Percentiles rank a stretch among this genome's conserved stretches.
Evolutionary conservation across 768 basidiomycete species (phyloP).

Genomic region (Lactarius psammicola): DNA sequence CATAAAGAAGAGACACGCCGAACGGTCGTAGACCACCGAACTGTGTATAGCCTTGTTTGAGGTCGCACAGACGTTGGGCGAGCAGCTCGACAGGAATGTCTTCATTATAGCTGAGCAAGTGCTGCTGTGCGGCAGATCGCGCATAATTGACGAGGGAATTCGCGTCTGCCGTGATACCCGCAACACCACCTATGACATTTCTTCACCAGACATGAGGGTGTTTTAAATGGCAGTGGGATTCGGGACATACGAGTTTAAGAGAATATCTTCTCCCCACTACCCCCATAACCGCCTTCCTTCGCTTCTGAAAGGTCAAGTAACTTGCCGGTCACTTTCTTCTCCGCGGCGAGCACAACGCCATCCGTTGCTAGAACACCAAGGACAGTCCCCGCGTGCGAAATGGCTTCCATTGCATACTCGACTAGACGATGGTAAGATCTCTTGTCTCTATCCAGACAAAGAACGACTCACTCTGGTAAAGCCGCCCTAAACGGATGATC

Average conservation of each 20-base stretch:
- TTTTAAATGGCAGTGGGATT: background rate
- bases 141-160: constrained; percentile 97
- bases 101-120: constrained; percentile 90
- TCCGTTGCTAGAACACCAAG: constrained; percentile 90
- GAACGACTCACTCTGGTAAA: constrained; percentile 85
- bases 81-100: constrained; percentile 98
- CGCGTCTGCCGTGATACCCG: constrained; percentile 94
- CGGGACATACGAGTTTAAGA: constrained; percentile 80
- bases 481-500: constrained; percentile 60
- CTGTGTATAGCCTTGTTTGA: constrained; percentile 99
- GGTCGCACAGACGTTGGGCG: constrained; percentile 89
- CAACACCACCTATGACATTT: constrained; percentile 93
- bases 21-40: constrained; percentile 97
- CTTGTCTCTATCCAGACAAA: constrained; percentile 13
- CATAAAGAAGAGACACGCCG: constrained; percentile 95
- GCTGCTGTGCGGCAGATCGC: constrained; percentile 83
- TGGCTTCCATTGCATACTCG: constrained; percentile 99
- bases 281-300: constrained; percentile 89
- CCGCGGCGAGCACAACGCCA: constrained; percentile 87
- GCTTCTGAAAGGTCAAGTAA: constrained; percentile 85
- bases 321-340: constrained; percentile 99
- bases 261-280: constrained; percentile 97
- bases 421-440: constrained; percentile 47
- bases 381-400: constrained; percentile 93
- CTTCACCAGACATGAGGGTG: constrained; percentile 41